Conservation (phyloP, 257 asterid species). For the Nicotiana tabacum region DNA sequence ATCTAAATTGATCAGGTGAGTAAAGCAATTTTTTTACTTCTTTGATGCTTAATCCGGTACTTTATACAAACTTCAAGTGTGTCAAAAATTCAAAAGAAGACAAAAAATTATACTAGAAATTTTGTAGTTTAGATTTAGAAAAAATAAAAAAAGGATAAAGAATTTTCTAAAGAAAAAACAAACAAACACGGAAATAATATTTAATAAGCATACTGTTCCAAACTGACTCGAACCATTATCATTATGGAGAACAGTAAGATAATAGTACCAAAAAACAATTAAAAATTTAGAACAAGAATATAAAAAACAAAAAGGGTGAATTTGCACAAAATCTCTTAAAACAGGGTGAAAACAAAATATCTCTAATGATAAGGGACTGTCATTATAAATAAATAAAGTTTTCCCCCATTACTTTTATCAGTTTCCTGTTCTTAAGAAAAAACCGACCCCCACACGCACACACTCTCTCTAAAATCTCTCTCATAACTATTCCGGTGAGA, state of each 20-base stretch:
- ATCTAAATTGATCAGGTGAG: neutral
- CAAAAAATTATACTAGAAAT: neutral
- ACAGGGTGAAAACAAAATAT: neutral
- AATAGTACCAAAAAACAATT: neutral
- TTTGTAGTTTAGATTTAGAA: neutral
- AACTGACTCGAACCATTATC: neutral
- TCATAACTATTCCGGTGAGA: slow-evolving; percentile 4
- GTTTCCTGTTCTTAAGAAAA: neutral
- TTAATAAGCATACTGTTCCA: neutral
- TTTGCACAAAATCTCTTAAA: neutral
- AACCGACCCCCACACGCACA: neutral
- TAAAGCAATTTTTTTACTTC: neutral
- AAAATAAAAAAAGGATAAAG: neutral
- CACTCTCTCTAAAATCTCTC: neutral
- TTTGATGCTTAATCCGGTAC: neutral
- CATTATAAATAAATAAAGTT: neutral
- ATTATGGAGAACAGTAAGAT: neutral
- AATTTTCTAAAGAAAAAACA: neutral
- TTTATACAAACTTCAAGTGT: neutral
- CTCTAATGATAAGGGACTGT: neutral
- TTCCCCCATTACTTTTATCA: neutral
- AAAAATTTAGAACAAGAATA: neutral
- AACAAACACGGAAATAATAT: neutral
- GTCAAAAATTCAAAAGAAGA: neutral
- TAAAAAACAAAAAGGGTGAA: neutral